Evolutionary conservation across 2,329 filamentous ascomycete genomes (phyloP).

Genomic region (Celoporthe dispersa): DNA sequence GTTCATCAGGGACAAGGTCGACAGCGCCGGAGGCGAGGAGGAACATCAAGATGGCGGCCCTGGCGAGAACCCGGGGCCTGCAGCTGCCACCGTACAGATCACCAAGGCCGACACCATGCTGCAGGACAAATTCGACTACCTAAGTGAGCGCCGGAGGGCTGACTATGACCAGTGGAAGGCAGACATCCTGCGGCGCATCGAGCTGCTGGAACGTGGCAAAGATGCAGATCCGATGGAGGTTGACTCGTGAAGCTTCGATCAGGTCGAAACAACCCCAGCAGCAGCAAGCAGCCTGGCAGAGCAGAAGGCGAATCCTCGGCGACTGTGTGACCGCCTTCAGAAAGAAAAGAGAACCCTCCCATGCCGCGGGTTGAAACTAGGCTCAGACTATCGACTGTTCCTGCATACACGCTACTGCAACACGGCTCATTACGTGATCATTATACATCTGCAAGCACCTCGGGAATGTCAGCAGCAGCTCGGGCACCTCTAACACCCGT

Average conservation of each 20-base stretch:
- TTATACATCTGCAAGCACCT: constrained; percentile 11
- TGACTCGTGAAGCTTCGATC: constrained; percentile 25
- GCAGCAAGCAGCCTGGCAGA: neutral
- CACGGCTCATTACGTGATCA: constrained; percentile 10
- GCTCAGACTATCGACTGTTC: constrained; percentile 1
- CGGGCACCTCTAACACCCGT: constrained; percentile 4
- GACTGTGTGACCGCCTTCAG: constrained; percentile 1
- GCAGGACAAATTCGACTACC: constrained; percentile 73
- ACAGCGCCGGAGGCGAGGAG: constrained; percentile 37
- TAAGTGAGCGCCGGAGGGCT: constrained; percentile 64
- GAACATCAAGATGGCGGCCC: constrained; percentile 40
- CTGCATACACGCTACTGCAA: constrained; percentile 23
- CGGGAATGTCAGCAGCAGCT: constrained; percentile 13
- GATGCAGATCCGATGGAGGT: constrained; percentile 28
- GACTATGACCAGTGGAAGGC: constrained; percentile 70
- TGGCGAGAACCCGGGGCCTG: constrained; percentile 36
- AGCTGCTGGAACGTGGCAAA: constrained; percentile 29
- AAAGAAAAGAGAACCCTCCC: neutral
- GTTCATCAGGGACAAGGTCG: constrained; percentile 53
- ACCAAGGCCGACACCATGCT: constrained; percentile 71
- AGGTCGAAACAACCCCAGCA: neutral
- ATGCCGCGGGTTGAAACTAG: constrained; percentile 7
- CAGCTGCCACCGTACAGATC: constrained; percentile 44
- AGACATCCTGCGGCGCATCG: constrained; percentile 59
- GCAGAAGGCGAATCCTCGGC: neutral